Evolutionary conservation across 768 basidiomycete genomes (phyloP).

Genomic region (Udeniomyces megalosporus): DNA sequence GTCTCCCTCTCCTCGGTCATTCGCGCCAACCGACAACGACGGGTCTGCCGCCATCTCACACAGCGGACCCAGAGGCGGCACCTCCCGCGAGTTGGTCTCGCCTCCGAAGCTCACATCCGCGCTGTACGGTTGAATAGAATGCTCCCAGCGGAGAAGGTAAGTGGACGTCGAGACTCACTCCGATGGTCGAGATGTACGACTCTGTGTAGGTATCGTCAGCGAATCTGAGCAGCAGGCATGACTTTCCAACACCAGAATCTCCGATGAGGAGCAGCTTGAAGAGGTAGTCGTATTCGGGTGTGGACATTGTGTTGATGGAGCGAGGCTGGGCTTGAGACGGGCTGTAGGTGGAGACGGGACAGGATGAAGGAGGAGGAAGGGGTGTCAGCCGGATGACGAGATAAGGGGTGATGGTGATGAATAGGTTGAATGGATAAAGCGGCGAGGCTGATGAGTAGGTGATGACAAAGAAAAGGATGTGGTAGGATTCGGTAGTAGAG

Average conservation of each 20-base stretch:
- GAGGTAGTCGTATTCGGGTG: conserved; percentile 87
- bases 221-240: conserved; percentile 15
- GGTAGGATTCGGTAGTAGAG: too few species aligned
- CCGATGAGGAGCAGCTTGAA: conserved; percentile 92
- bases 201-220: conserved; percentile 18
- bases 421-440: not conserved
- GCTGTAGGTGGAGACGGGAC: not conserved
- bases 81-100: too few species aligned
- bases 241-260: conserved; percentile 39
- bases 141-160: too few species aligned
- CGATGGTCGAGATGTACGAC: conserved; percentile 17
- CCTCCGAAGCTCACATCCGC: not conserved
- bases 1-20: too few species aligned
- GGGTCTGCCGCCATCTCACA: not conserved
- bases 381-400: not conserved
- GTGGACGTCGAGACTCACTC: not conserved
- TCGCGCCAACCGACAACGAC: not conserved
- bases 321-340: not conserved
- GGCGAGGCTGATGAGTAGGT: not conserved
- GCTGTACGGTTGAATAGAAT: not conserved
- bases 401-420: too few species aligned
- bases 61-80: too few species aligned
- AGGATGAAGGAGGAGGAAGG: not conserved
- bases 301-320: conserved; percentile 43
- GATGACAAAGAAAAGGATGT: not conserved